Evolutionary conservation across 2,329 filamentous ascomycete genomes (phyloP).

Genomic region (Cladosporium sp.): DNA sequence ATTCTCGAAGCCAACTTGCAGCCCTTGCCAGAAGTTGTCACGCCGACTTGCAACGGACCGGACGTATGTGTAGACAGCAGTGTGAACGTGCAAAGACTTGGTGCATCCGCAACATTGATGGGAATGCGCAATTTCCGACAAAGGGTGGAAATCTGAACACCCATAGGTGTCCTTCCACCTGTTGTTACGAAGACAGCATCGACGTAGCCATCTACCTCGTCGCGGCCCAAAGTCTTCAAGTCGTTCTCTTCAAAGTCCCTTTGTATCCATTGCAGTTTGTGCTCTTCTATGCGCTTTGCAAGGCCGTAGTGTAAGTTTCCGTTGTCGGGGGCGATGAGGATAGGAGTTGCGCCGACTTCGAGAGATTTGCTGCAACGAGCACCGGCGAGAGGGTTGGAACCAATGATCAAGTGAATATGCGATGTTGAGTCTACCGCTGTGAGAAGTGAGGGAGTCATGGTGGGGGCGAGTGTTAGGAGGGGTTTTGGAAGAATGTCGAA

Average conservation of each 20-base stretch:
- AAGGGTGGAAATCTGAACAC: slow-evolving; percentile 62
- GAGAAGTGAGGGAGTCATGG: slow-evolving; percentile 56
- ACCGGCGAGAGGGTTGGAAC: slow-evolving; percentile 80
- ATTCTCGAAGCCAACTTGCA: slow-evolving; percentile 91
- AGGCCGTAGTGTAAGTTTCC: slow-evolving; percentile 54
- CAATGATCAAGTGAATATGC: slow-evolving; percentile 79
- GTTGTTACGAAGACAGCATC: slow-evolving; percentile 88
- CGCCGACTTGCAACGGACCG: slow-evolving; percentile 87
- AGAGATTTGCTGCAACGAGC: slow-evolving; percentile 75
- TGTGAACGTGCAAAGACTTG: slow-evolving; percentile 81
- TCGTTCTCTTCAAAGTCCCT: slow-evolving; percentile 66
- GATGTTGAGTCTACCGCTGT: slow-evolving; percentile 65
- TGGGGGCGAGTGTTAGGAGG: neutral
- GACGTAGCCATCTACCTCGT: slow-evolving; percentile 71
- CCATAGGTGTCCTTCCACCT: slow-evolving; percentile 44
- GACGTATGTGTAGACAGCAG: slow-evolving; percentile 85
- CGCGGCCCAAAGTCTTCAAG: slow-evolving; percentile 69
- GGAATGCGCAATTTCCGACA: slow-evolving; percentile 81
- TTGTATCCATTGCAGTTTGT: slow-evolving; percentile 61
- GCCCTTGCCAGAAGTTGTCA: slow-evolving; percentile 90
- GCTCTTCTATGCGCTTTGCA: slow-evolving; percentile 60
- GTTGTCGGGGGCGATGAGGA: slow-evolving; percentile 68
- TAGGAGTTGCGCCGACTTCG: slow-evolving; percentile 72
- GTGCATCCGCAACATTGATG: slow-evolving; percentile 85
- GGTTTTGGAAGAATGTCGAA: neutral